phyloP scores from a whole-genome alignment of 2,329 filamentous ascomycete species.

The Colletotrichum euphorbiae region DNA sequence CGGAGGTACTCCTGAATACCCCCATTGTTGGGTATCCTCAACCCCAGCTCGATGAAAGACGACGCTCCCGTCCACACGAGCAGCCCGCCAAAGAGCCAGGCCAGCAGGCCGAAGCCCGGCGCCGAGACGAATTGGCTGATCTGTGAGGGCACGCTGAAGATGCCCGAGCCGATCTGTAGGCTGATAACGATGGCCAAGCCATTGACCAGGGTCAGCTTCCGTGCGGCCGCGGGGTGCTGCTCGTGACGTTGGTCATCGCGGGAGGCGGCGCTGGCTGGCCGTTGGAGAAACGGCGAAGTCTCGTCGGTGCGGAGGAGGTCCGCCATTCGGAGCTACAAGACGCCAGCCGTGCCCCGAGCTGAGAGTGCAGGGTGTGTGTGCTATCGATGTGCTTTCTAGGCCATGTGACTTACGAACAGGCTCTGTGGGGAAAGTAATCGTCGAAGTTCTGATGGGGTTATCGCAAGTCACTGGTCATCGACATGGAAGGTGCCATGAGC shows the following conservation, averaged over 20 bases:
- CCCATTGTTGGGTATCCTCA: slow-evolving; percentile 57
- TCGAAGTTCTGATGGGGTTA: neutral
- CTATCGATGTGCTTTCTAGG: neutral
- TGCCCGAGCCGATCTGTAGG: slow-evolving; percentile 60
- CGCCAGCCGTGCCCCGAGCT: slow-evolving; percentile 8
- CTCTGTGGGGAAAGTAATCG: neutral
- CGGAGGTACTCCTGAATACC: slow-evolving; percentile 59
- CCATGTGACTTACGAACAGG: slow-evolving; percentile 7
- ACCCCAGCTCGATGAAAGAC: slow-evolving; percentile 60
- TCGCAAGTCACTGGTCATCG: neutral
- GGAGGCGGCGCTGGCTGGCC: slow-evolving; percentile 5
- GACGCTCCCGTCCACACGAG: slow-evolving; percentile 61
- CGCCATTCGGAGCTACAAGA: slow-evolving; percentile 21
- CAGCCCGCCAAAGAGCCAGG: slow-evolving; percentile 57
- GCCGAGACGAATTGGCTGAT: slow-evolving; percentile 56
- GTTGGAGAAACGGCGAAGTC: slow-evolving; percentile 38
- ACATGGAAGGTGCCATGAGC: neutral
- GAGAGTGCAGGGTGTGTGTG: neutral
- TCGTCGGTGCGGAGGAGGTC: slow-evolving; percentile 35
- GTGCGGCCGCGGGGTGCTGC: slow-evolving; percentile 14
- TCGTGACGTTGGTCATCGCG: slow-evolving; percentile 5
- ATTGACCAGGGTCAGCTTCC: slow-evolving; percentile 44
- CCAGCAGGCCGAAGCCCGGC: slow-evolving; percentile 54
- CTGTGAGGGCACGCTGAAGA: slow-evolving; percentile 58
- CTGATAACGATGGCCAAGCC: slow-evolving; percentile 58